A percentile compares a stretch with the other conserved stretches of the same genome.
Evolutionary conservation across 2,329 filamentous ascomycete species (phyloP).

Genomic region (Fusarium newnesense): DNA sequence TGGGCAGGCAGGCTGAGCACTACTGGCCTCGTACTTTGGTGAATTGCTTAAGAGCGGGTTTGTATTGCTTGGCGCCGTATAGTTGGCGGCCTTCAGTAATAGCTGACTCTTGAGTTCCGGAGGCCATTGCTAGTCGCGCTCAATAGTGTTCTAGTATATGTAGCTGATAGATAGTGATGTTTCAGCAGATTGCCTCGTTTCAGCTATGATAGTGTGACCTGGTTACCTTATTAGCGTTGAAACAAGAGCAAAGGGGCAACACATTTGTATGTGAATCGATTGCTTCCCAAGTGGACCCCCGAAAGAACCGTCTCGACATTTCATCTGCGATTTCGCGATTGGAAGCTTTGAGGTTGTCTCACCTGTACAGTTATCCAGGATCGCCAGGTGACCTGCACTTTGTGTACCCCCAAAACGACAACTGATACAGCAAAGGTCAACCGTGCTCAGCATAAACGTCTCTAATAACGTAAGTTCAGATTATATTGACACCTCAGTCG

Average conservation of each 20-base stretch:
- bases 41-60: conserved; percentile 51
- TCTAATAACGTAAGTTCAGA: neutral
- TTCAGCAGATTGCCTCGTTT: neutral
- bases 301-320: neutral
- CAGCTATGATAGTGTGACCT: neutral
- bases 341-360: conserved; percentile 18
- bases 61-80: conserved; percentile 50
- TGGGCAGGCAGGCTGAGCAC: neutral
- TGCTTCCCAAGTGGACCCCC: neutral
- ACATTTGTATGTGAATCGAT: neutral
- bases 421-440: neutral
- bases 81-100: conserved; percentile 48
- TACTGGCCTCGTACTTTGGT: conserved; percentile 45
- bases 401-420: conserved; percentile 5
- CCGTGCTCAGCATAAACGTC: neutral
- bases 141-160: neutral
- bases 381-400: neutral
- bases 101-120: conserved; percentile 42
- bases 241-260: neutral
- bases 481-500: neutral
- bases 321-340: neutral
- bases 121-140: conserved; percentile 20
- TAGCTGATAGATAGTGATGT: neutral
- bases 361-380: conserved; percentile 6
- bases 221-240: neutral